Percentiles rank a stretch among this genome's conserved stretches.
These are phyloP conservation scores for Leccinum fallax DNA, from an alignment of 1,284 basidiomycete genomes.

Conservation along the genomic window DNA sequence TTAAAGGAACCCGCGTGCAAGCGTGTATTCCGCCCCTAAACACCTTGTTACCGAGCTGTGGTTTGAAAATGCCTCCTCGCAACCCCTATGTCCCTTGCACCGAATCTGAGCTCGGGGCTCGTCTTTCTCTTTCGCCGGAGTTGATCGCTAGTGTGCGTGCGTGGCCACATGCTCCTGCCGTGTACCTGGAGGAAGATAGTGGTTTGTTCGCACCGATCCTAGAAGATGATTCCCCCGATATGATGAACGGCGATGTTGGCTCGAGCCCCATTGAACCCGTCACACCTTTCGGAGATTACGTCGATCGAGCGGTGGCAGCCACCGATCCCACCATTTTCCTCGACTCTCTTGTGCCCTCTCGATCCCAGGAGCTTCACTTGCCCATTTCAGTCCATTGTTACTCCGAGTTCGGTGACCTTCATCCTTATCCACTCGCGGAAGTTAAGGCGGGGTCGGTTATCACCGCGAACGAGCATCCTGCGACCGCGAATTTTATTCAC, in stretches of 20 bases:
- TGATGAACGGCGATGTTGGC: slow-evolving; percentile 48
- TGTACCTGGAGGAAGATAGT: slow-evolving; percentile 39
- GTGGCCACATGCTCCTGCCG: slow-evolving; percentile 25
- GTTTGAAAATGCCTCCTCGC: slow-evolving; percentile 21
- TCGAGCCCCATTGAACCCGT: slow-evolving; percentile 72
- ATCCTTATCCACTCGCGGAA: slow-evolving; percentile 15
- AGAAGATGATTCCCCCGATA: slow-evolving; percentile 66
- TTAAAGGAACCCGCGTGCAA: slow-evolving; percentile 82
- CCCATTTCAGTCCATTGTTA: slow-evolving; percentile 21
- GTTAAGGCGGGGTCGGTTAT: slow-evolving; percentile 18
- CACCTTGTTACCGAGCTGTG: slow-evolving; percentile 33
- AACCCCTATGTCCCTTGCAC: slow-evolving; percentile 29
- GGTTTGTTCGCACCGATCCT: slow-evolving; percentile 63
- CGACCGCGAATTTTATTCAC: slow-evolving; percentile 59
- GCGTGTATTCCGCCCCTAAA: slow-evolving; percentile 78
- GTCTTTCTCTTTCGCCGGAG: slow-evolving; percentile 9
- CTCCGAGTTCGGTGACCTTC: slow-evolving; percentile 22
- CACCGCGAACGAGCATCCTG: slow-evolving; percentile 34
- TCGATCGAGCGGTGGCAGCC: slow-evolving; percentile 67
- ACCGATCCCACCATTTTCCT: slow-evolving; percentile 31
- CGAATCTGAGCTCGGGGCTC: slow-evolving; percentile 39
- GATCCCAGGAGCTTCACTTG: slow-evolving; percentile 26
- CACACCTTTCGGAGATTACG: slow-evolving; percentile 74
- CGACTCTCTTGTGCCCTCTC: slow-evolving; percentile 19
- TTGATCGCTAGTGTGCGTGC: slow-evolving; percentile 14